phyloP scores from a whole-genome alignment of 78 protist genomes.

The Creolimax fragrantissima region DNA sequence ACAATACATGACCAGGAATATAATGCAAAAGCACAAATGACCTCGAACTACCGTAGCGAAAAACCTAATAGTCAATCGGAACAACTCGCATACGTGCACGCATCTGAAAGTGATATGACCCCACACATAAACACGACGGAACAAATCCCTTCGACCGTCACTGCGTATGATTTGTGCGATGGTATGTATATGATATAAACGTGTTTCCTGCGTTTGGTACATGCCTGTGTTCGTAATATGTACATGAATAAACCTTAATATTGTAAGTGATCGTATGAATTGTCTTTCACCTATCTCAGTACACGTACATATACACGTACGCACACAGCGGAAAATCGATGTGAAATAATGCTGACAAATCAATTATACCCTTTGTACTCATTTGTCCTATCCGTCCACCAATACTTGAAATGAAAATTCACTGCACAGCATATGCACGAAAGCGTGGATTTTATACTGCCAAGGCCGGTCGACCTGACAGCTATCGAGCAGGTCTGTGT shows the following conservation, averaged over 20 bases:
- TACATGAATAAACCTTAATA: neutral
- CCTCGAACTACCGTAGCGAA: no score
- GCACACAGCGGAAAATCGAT: no score
- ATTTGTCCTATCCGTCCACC: no score
- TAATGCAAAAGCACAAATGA: neutral
- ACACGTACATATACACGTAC: neutral
- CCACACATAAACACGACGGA: no score
- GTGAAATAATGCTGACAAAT: no score
- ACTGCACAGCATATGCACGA: neutral
- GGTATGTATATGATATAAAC: neutral
- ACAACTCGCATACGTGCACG: no score
- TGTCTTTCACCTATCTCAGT: neutral
- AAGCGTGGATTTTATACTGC: constrained; percentile 17
- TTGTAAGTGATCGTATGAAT: neutral
- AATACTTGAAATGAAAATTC: no score
- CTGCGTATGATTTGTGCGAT: neutral
- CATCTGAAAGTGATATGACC: no score
- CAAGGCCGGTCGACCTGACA: constrained; percentile 21
- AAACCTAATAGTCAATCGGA: no score
- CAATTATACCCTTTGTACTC: neutral
- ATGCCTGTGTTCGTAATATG: neutral
- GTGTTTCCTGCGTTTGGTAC: neutral
- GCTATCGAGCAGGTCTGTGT: constrained; percentile 9
- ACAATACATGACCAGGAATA: neutral
- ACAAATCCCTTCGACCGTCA: neutral